Percentiles rank a stretch among this genome's conserved stretches.
Conservation (phyloP, 1,284 basidiomycete genomes). For the Termitomyces sp. region DNA sequence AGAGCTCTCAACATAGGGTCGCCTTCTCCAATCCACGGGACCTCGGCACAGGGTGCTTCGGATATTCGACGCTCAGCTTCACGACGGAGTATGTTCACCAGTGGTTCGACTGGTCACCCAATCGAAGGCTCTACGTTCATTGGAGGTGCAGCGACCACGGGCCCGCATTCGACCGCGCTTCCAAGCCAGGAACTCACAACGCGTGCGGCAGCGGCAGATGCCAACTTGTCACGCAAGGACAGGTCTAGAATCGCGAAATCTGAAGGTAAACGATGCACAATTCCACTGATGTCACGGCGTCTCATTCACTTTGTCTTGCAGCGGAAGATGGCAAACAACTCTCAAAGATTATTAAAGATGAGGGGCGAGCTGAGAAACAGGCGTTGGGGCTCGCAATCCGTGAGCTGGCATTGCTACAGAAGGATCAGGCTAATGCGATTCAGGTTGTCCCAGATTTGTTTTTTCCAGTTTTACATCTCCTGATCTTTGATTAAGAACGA, state of each 20-base stretch:
- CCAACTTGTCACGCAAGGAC: conserved; percentile 39
- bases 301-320: conserved; percentile 17
- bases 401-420: conserved; percentile 50
- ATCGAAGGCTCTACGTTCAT: conserved; percentile 41
- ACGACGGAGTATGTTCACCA: conserved; percentile 26
- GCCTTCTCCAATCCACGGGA: conserved; percentile 1
- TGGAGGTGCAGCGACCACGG: conserved; percentile 39
- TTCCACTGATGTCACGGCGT: background rate
- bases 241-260: conserved; percentile 40
- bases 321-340: conserved; percentile 44
- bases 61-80: conserved; percentile 17
- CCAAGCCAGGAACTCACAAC: conserved; percentile 24
- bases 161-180: conserved; percentile 14
- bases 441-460: conserved; percentile 31
- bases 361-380: conserved; percentile 48
- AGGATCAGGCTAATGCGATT: conserved; percentile 45
- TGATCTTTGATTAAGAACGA: conserved; percentile 35
- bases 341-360: conserved; percentile 48
- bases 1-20: conserved; percentile 1
- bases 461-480: background rate
- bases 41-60: background rate
- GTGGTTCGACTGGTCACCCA: conserved; percentile 26
- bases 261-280: conserved; percentile 34
- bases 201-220: conserved; percentile 37
- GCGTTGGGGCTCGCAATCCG: conserved; percentile 40